Conservation (phyloP, 2,329 filamentous ascomycete genomes). For the Penicillium sp. region DNA sequence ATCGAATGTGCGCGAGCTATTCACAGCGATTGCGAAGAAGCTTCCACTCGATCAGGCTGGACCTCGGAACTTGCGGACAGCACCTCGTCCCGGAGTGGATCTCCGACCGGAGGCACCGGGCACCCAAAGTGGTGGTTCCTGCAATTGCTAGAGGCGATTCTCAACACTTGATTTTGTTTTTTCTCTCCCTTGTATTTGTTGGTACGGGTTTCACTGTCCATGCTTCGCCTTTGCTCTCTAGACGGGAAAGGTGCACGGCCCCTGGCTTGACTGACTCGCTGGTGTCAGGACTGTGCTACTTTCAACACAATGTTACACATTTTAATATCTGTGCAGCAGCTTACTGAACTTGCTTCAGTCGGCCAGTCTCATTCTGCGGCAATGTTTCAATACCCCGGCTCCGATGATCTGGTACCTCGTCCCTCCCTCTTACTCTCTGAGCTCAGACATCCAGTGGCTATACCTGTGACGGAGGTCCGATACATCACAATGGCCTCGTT, state of each 20-base stretch:
- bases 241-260: constrained; percentile 25
- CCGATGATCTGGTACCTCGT: constrained; percentile 13
- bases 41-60: constrained; percentile 94
- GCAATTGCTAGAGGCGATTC: constrained; percentile 62
- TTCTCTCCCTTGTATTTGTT: constrained; percentile 12
- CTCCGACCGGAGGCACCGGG: constrained; percentile 66
- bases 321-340: constrained; percentile 22
- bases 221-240: constrained; percentile 21
- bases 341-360: constrained; percentile 15
- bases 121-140: constrained; percentile 63
- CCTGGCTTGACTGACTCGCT: constrained; percentile 18
- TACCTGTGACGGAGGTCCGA: constrained; percentile 20
- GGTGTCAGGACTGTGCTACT: constrained; percentile 15
- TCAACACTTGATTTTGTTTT: constrained; percentile 6
- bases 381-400: constrained; percentile 10
- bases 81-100: constrained; percentile 68
- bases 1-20: constrained; percentile 93
- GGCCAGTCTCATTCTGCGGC: constrained; percentile 11
- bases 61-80: constrained; percentile 78
- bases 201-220: constrained; percentile 15
- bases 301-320: constrained; percentile 22
- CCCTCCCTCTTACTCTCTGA: constrained; percentile 18
- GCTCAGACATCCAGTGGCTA: constrained; percentile 18
- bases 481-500: constrained; percentile 28
- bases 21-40: constrained; percentile 98